Evolutionary conservation across 2,329 filamentous ascomycete species (phyloP).

Genomic region (Botrytis deweyae): DNA sequence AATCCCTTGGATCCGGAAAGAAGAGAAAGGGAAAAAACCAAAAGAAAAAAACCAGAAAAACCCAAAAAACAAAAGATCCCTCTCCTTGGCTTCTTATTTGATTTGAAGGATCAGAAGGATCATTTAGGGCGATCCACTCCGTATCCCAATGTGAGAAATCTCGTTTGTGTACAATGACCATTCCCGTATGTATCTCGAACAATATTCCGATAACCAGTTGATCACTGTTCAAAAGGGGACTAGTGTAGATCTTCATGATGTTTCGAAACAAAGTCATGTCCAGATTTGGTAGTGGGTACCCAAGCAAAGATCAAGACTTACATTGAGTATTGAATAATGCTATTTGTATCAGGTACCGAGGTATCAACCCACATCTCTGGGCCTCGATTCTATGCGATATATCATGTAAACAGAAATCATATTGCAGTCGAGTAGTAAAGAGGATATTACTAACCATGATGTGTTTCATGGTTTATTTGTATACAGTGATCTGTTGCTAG

Average conservation of each 20-base stretch:
- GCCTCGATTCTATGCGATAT: background rate
- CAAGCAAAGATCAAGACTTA: background rate
- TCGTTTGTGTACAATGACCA: background rate
- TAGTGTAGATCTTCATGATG: background rate
- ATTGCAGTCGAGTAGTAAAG: background rate
- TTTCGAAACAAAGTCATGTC: slow-evolving; percentile 4
- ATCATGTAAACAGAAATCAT: background rate
- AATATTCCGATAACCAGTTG: background rate
- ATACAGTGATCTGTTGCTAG: background rate
- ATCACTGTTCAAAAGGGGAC: background rate
- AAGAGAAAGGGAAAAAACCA: background rate
- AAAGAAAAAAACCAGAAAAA: no score
- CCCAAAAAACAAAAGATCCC: background rate
- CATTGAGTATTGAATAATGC: background rate
- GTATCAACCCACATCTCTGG: background rate
- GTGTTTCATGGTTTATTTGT: background rate
- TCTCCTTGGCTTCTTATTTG: background rate
- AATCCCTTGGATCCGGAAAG: background rate
- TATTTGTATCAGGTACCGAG: background rate
- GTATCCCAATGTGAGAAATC: background rate
- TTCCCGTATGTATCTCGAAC: background rate
- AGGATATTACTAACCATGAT: background rate
- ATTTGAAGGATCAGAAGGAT: background rate
- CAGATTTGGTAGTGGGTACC: background rate
- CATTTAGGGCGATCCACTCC: background rate